phyloP scores from a whole-genome alignment of 257 asterid genomes.

The Hygrophila difformis region DNA sequence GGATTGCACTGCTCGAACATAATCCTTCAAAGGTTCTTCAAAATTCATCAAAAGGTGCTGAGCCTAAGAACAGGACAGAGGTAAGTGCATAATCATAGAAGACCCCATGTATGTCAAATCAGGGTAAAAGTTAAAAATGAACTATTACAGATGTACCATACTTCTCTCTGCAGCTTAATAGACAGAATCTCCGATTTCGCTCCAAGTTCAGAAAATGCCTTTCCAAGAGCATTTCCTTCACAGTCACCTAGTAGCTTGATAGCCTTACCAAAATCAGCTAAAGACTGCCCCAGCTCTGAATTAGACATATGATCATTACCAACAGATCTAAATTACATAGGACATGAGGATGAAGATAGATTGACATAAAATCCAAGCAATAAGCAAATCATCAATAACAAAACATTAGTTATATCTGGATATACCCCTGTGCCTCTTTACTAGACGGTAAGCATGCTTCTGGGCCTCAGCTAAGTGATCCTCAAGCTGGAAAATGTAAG shows the following conservation, averaged over 20 bases:
- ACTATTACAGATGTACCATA: conserved; percentile 16
- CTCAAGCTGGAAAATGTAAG: conserved; percentile 85
- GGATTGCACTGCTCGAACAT: conserved; percentile 95
- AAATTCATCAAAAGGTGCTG: conserved; percentile 89
- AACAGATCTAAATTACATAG: conserved; percentile 3
- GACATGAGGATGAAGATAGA: neutral
- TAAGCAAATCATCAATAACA: neutral
- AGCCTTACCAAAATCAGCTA: conserved; percentile 91
- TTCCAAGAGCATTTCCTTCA: conserved; percentile 81
- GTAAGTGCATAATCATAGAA: neutral
- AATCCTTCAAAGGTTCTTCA: conserved; percentile 95
- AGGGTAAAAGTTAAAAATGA: too few species aligned
- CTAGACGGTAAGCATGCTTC: conserved; percentile 94
- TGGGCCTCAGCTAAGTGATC: conserved; percentile 96
- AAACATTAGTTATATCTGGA: neutral
- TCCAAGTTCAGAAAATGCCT: conserved; percentile 90
- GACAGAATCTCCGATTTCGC: conserved; percentile 72
- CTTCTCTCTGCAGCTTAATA: conserved; percentile 78
- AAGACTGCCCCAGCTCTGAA: conserved; percentile 86
- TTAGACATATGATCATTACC: conserved; percentile 14
- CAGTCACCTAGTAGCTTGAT: conserved; percentile 77
- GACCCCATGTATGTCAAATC: conserved; percentile 8
- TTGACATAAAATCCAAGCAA: too few species aligned
- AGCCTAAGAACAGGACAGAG: conserved; percentile 46
- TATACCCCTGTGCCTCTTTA: conserved; percentile 90